These are phyloP conservation scores for Aethionema arabicum DNA, from an alignment of 345 rosid genomes.

Conservation along the genomic window DNA sequence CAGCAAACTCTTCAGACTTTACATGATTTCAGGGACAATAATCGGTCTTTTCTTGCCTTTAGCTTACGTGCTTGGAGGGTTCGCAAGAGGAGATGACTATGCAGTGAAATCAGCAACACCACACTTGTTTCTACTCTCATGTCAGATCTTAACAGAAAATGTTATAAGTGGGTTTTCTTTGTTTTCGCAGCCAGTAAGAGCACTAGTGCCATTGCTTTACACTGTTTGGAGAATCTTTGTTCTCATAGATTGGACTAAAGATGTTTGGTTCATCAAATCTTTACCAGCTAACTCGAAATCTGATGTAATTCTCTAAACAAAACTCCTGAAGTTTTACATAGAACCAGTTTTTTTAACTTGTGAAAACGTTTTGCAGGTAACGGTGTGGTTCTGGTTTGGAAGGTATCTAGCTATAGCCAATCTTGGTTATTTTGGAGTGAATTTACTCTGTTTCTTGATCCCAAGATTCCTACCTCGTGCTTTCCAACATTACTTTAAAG, in stretches of 20 bases:
- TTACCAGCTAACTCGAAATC: constrained; percentile 51
- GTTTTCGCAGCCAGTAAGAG: constrained; percentile 84
- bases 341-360: constrained; percentile 20
- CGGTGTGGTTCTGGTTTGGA: constrained; percentile 83
- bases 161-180: constrained; percentile 64
- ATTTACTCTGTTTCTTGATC: constrained; percentile 73
- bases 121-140: constrained; percentile 76
- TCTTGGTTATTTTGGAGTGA: constrained; percentile 58
- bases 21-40: constrained; percentile 62
- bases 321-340: background rate
- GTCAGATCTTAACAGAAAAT: constrained; percentile 87
- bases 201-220: constrained; percentile 74
- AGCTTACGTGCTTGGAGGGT: constrained; percentile 86
- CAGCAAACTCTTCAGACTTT: constrained; percentile 57
- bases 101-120: constrained; percentile 83
- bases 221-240: constrained; percentile 76
- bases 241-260: constrained; percentile 61
- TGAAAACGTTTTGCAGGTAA: constrained; percentile 43
- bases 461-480: constrained; percentile 83
- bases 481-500: constrained; percentile 65
- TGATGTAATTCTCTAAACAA: constrained; percentile 40
- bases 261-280: constrained; percentile 67
- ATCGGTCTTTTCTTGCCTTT: constrained; percentile 80
- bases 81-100: constrained; percentile 79
- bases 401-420: constrained; percentile 61